Evolutionary conservation across 2,329 filamentous ascomycete genomes (phyloP), one percentile per base, ranked within the genome.

Genomic region (Xylaria sp.): DNA sequence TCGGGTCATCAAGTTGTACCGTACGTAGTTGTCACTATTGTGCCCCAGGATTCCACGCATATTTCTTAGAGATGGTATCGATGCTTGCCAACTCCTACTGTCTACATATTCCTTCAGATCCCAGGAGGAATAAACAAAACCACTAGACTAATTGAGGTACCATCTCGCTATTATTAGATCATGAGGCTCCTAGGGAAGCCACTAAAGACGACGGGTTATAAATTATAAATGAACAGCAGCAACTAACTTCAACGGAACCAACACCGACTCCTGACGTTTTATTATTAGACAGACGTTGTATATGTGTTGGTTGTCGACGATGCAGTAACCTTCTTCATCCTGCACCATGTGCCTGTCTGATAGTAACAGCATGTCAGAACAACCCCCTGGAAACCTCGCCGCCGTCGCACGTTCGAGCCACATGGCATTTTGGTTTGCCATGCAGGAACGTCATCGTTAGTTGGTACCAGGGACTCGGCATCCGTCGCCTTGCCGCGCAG

Each of bases 381-480:
- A 12, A 5, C 28, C 35, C 40, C 57, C 51, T 61, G 46, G 54
- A 33, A 42, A 35, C 63, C 50, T 31, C 33, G 64, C 63, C 63
- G 43, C 57, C 17, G 25, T 64, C 37, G 40, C 57, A 57, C 57
- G 45, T 66, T 54, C 25, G 45, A 61, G 61, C 61, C 64, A 66
- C 64, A 66, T 66, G 64, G 64, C 57, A 63, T 57, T 60, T 35
- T 40, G 49, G 43, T 25, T 33, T 61, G 49, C 57, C 50, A 66
- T 66, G 64, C 64, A 66, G 64, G 64, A 66, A 66, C 63, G 43
- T 52, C 54, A 49, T 51, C 35, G 52, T 35, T 35, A 33, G 57
- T 38, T 46, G 54, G 53, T 51, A 28, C 46, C 53, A 49, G 46
- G 40, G 42, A 55, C 58, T 63, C 45, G 63, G 63, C 52, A 35